These are phyloP conservation scores for Saussurea involucrata DNA, from an alignment of 129 eudicot genomes.

Conservation along the genomic window DNA sequence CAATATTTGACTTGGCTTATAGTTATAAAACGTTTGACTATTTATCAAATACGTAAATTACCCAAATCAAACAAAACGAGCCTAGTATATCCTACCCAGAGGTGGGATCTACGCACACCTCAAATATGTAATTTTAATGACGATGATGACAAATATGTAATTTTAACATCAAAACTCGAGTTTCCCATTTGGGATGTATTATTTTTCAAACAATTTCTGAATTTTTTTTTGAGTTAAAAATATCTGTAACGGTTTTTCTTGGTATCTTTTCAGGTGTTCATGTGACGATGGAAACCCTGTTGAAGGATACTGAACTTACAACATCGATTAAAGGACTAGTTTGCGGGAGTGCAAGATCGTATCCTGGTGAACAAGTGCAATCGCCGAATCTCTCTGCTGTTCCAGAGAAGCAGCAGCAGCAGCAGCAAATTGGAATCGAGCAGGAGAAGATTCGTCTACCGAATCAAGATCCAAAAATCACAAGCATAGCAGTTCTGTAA, in stretches of 20 bases:
- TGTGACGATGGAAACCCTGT: constrained; percentile 78
- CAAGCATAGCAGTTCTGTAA: constrained; percentile 43
- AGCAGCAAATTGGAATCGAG: constrained; percentile 30
- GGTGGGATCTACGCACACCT: too few relatives aligned
- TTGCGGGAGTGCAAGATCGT: constrained; percentile 73
- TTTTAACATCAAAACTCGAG: not conserved
- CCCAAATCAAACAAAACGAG: too few relatives aligned
- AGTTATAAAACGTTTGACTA: not conserved
- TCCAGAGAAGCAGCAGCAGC: constrained; percentile 42
- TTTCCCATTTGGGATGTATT: not conserved
- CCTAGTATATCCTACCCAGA: too few relatives aligned
- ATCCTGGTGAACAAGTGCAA: constrained; percentile 47
- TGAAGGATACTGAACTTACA: constrained; percentile 69
- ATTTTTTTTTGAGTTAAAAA: not conserved
- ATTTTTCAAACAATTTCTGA: not conserved
- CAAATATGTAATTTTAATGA: too few relatives aligned
- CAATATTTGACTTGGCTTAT: not conserved
- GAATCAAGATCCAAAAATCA: constrained; percentile 38
- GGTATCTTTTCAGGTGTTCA: constrained; percentile 56
- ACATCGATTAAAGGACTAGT: constrained; percentile 69
- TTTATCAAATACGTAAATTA: too few relatives aligned
- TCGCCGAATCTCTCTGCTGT: not conserved
- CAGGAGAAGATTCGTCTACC: constrained; percentile 31
- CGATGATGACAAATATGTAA: not conserved
- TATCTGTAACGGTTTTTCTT: not conserved